Base-by-base conservation (phyloP, 805 yeast species). In the Nakazawaea anatomiae region DNA sequence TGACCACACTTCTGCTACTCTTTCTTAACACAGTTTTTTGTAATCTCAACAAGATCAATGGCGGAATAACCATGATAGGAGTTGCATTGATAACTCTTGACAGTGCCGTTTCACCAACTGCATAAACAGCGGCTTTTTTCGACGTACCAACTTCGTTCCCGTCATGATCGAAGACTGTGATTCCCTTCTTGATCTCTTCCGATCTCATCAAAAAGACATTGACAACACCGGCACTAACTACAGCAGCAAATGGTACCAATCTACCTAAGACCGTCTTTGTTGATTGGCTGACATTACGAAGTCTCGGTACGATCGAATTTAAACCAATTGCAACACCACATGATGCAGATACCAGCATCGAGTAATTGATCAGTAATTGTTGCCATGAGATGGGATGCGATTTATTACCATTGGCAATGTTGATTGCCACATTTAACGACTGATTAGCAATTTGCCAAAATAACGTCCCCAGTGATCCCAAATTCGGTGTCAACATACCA, bases 401-500 rank as follows among this genome's bases (percentile, higher is more conserved):
- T 65, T 94, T 94, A 73, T 94, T 94, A 35, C 97, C 92, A 63
- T 94, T 94, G 42, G 98, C 94, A 41, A 94, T 89, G 69, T 94
- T 94, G 58, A 94, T 89, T 2, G 99, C 99, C 51, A 94, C 99
- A 63, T 94, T 94, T 57, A 94, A 76, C 27, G 97, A 89, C 70
- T 94, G 99, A 70, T 94, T 94, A 25, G 97, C 96, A 65, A 94
- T 81, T 71, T 94, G 99, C 99, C 99, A 94, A 69, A 94, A 92
- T 27, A 90, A 65, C 0, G 98, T 92, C 39, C 99, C 99, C 0
- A 78, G 81, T 8, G 90, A 82, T 8, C 96, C 95, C 63, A 94
- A 68, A 51, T 87, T 87, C 6, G 99, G 99, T 1, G 97, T 92
- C 57, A 94, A 77, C 99, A 94, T 94, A 57, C 99, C 99, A 4